These are phyloP conservation scores for Brassica napus DNA, from an alignment of 345 rosid species.

Conservation along the genomic window DNA sequence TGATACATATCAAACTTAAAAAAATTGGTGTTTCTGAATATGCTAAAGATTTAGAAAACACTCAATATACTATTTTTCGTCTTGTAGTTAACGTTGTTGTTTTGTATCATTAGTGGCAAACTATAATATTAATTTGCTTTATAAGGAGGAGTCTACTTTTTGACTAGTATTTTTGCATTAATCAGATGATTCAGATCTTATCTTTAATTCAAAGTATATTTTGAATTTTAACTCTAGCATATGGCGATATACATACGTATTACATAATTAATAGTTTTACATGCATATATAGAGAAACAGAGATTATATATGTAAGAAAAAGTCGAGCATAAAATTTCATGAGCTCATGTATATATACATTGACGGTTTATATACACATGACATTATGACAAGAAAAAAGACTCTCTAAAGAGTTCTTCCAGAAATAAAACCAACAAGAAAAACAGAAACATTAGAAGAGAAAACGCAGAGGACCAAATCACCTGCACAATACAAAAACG, in stretches of 20 bases:
- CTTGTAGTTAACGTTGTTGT: neutral
- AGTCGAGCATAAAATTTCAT: slow-evolving; percentile 7
- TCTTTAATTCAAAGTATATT: neutral
- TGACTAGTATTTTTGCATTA: neutral
- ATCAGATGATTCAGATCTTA: slow-evolving; percentile 6
- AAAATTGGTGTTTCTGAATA: neutral
- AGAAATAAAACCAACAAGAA: neutral
- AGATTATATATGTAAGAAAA: neutral
- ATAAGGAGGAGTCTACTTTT: neutral
- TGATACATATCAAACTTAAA: neutral
- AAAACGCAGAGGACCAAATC: slow-evolving; percentile 7
- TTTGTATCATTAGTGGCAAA: neutral
- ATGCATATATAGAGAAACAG: no score
- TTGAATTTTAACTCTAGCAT: neutral
- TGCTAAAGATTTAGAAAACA: neutral
- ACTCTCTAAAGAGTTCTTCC: neutral
- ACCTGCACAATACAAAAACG: slow-evolving; percentile 23
- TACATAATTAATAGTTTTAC: no score
- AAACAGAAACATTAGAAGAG: slow-evolving; percentile 11
- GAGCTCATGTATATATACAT: slow-evolving; percentile 26
- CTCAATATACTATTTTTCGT: neutral
- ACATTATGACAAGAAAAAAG: slow-evolving; percentile 1
- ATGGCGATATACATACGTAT: neutral
- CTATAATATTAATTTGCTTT: neutral
- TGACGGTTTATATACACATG: slow-evolving; percentile 27